These are phyloP conservation scores for Nannizziopsis arthrosporioides DNA, from an alignment of 2,329 filamentous ascomycete genomes.

Conservation along the genomic window DNA sequence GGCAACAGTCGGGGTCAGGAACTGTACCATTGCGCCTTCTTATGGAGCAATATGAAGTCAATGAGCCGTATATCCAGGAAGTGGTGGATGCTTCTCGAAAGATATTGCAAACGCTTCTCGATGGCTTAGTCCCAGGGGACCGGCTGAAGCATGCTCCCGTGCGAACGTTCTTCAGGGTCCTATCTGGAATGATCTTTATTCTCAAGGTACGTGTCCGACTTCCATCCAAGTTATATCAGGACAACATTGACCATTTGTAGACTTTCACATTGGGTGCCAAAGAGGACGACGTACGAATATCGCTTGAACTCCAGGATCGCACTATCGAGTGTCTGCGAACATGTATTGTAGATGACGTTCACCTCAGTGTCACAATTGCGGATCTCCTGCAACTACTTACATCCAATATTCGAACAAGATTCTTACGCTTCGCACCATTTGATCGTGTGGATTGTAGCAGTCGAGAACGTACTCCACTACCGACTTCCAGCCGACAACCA, in stretches of 20 bases:
- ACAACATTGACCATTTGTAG: conserved; percentile 19
- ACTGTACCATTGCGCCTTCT: conserved; percentile 29
- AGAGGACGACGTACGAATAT: conserved; percentile 50
- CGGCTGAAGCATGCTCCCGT: conserved; percentile 52
- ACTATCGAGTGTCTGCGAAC: conserved; percentile 48
- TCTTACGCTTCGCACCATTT: conserved; percentile 45
- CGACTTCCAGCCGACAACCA: conserved; percentile 17
- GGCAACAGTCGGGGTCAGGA: conserved; percentile 16
- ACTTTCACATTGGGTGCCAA: conserved; percentile 53
- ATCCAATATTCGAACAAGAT: conserved; percentile 45
- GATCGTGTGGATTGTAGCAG: conserved; percentile 36
- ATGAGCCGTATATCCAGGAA: conserved; percentile 50
- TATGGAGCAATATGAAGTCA: conserved; percentile 43
- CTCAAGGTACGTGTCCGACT: conserved; percentile 40
- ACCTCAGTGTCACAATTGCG: conserved; percentile 51
- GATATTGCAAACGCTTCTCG: conserved; percentile 48
- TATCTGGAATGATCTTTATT: conserved; percentile 53
- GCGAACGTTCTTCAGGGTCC: conserved; percentile 52
- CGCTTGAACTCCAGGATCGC: conserved; percentile 46
- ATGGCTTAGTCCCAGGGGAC: conserved; percentile 46
- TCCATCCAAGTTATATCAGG: background rate
- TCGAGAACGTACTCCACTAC: conserved; percentile 29
- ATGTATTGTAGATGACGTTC: conserved; percentile 54
- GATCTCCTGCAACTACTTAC: conserved; percentile 50
- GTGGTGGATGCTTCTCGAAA: conserved; percentile 51